These are phyloP conservation scores for Cystobasidium ongulense DNA, from an alignment of 768 basidiomycete species.

Conservation along the genomic window DNA sequence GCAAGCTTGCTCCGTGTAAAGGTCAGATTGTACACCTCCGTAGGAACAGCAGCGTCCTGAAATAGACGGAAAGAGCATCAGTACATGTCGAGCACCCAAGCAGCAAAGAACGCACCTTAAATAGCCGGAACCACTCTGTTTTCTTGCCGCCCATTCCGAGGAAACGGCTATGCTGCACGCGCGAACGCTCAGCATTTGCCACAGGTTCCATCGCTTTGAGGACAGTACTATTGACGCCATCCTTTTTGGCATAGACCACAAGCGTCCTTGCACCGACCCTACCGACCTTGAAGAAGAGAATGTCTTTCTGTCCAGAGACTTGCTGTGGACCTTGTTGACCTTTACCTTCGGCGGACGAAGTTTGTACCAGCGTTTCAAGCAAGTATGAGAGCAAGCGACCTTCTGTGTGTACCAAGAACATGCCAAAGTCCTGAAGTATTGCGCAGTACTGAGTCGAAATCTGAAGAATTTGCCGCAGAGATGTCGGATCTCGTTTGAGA, in stretches of 20 bases:
- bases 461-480: slow-evolving; percentile 85
- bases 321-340: slow-evolving; percentile 72
- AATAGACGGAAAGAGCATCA: not conserved
- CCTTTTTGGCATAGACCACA: slow-evolving; percentile 83
- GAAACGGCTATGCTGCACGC: slow-evolving; percentile 62
- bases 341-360: slow-evolving; percentile 49
- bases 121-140: slow-evolving; percentile 90
- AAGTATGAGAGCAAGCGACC: slow-evolving; percentile 67
- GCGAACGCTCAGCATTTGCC: slow-evolving; percentile 59
- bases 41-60: slow-evolving; percentile 43
- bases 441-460: slow-evolving; percentile 88
- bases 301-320: slow-evolving; percentile 79
- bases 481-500: slow-evolving; percentile 74
- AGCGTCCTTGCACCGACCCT: slow-evolving; percentile 76
- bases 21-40: slow-evolving; percentile 59
- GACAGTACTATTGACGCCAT: slow-evolving; percentile 85
- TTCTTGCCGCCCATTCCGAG: slow-evolving; percentile 65
- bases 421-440: slow-evolving; percentile 90
- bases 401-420: slow-evolving; percentile 83
- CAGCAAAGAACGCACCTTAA: slow-evolving; percentile 49
- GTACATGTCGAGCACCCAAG: not conserved
- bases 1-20: slow-evolving; percentile 91
- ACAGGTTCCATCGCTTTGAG: slow-evolving; percentile 98
- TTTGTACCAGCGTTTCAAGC: slow-evolving; percentile 90
- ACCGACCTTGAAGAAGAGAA: slow-evolving; percentile 92